Evolutionary conservation across 2,329 filamentous ascomycete genomes (phyloP), one percentile per base, ranked within the genome.

Genomic region (Aureobasidium sp.): DNA sequence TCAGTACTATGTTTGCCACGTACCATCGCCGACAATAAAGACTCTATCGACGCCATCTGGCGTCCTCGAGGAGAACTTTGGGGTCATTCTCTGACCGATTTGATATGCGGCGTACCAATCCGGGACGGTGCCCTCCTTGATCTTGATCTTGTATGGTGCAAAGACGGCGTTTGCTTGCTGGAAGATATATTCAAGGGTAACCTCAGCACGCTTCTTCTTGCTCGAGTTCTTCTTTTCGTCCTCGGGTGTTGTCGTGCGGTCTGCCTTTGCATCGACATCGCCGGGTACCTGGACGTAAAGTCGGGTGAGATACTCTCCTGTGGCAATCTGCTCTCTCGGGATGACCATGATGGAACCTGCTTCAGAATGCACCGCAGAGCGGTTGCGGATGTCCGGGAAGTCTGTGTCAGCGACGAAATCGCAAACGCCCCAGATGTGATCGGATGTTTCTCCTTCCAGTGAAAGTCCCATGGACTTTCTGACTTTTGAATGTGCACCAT

Each of bases 261-360:
- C 78, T 76, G 1, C 69, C 72, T 73, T 76, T 62, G 65, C 77
- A 71, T 84, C 33, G 42, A 54, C 47, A 57, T 46, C 10, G 38
- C 51, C 35, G 61, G 60, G 50, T 7, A 54, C 50, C 9, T 69
- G 66, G 2, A 58, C 55, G n/a, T 58, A 58, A 11, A 58, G 27
- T 9, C 55, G 42, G 17, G 31, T 35, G 6, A 58, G 43, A n/a
- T 33, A 33, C 5, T 57, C 53, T 17, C 53, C 50, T 13, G 50
- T 54, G 2, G 50, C 33, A 29, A 57, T 63, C 60, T 71, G 70
- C 69, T 89, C 87, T 25, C 87, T 79, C 1, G 87, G 87, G 63
- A 91, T 90, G 1, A 90, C 83, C 86, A 91, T 89, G 67, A 90
- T 84, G 10, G 86, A 89, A 1, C 87, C 87, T 58, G 85, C 77